These are phyloP conservation scores for Chlamydomonas sphaeroides DNA, from an alignment of 139 green algal species.

Conservation along the genomic window DNA sequence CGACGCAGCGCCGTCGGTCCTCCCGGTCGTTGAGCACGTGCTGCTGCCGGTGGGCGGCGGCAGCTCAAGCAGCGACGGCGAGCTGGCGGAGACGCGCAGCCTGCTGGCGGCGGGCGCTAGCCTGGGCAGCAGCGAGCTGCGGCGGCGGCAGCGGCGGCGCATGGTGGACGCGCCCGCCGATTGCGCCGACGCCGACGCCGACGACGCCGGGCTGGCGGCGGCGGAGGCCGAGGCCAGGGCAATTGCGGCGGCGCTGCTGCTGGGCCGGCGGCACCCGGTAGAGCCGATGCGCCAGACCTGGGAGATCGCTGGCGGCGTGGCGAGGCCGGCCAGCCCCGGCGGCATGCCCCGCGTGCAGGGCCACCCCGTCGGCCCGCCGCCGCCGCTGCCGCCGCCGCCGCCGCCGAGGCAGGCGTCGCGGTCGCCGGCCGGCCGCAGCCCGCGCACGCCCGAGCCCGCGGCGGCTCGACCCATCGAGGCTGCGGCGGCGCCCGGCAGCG, in stretches of 20 bases:
- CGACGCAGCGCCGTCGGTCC: too few relatives aligned
- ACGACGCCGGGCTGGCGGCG: too few relatives aligned
- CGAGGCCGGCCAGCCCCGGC: not conserved
- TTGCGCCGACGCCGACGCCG: not conserved
- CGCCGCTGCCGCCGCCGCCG: not conserved
- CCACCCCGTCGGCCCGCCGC: not conserved
- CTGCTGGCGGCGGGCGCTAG: not conserved
- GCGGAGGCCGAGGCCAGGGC: too few relatives aligned
- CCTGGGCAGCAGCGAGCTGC: constrained; percentile 13
- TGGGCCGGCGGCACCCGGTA: too few relatives aligned
- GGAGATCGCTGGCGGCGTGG: constrained; percentile 12
- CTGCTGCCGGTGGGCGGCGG: too few relatives aligned
- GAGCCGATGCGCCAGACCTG: constrained; percentile 22
- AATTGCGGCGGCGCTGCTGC: too few relatives aligned
- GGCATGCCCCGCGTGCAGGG: not conserved
- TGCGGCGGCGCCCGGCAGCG: too few relatives aligned
- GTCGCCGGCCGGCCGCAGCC: too few relatives aligned
- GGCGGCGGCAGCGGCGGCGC: constrained; percentile 11
- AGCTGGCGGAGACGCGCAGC: not conserved
- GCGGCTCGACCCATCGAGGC: too few relatives aligned
- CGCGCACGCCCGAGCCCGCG: too few relatives aligned
- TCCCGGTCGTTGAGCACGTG: too few relatives aligned
- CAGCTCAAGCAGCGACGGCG: not conserved
- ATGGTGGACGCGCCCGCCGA: constrained; percentile 2
- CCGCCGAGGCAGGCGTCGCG: too few relatives aligned